phyloP scores from a whole-genome alignment of 441 rosid genomes.

The Isatis lusitanica region DNA sequence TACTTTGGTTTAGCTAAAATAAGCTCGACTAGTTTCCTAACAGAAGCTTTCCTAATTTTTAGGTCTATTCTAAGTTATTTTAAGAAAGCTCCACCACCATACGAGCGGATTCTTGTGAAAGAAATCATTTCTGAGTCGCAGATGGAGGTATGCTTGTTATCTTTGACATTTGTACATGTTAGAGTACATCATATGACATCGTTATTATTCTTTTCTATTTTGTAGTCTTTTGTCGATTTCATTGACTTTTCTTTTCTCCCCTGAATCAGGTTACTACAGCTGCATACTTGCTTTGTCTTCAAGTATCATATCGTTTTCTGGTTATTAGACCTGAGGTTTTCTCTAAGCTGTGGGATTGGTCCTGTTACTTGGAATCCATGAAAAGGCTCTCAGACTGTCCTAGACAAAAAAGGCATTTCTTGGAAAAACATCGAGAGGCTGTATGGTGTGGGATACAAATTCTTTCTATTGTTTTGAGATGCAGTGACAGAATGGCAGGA shows the following conservation, averaged over 20 bases:
- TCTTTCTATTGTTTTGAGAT: slow-evolving; percentile 51
- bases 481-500: slow-evolving; percentile 51
- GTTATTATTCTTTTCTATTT: background rate
- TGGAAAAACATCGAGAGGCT: slow-evolving; percentile 52
- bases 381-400: slow-evolving; percentile 36
- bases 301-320: slow-evolving; percentile 74
- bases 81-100: slow-evolving; percentile 83
- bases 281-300: slow-evolving; percentile 46
- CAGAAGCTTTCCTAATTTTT: slow-evolving; percentile 27
- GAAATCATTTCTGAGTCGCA: slow-evolving; percentile 35
- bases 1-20: background rate
- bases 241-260: background rate
- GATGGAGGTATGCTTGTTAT: slow-evolving; percentile 47
- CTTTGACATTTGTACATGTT: slow-evolving; percentile 21
- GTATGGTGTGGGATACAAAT: slow-evolving; percentile 79
- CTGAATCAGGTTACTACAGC: slow-evolving; percentile 52
- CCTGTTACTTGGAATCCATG: slow-evolving; percentile 72
- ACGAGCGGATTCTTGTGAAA: slow-evolving; percentile 58
- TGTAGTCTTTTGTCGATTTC: background rate
- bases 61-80: slow-evolving; percentile 79
- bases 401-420: slow-evolving; percentile 23
- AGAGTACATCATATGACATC: background rate
- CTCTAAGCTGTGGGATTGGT: slow-evolving; percentile 93
- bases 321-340: slow-evolving; percentile 59
- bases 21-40: slow-evolving; percentile 5